Evolutionary conservation across 2,329 filamentous ascomycete species (phyloP), one percentile per base, ranked within the genome.

Genomic region (Fusarium denticulatum): DNA sequence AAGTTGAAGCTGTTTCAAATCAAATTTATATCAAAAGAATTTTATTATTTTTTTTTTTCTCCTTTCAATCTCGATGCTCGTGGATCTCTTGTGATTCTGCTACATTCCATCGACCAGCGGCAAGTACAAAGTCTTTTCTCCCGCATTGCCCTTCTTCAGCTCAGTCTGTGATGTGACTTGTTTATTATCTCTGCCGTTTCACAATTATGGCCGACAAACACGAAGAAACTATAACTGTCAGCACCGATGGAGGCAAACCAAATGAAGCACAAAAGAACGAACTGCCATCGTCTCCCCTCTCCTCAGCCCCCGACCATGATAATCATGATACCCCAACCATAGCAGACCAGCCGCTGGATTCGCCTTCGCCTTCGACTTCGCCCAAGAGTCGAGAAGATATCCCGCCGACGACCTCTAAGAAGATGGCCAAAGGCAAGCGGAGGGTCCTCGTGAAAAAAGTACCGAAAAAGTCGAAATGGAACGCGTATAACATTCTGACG

Each of bases 391-490:
- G 40, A 32, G 65, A 71, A 15, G 61, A 50, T 22, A 49, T 58
- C 16, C 10, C 67, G n/a, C 53, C 43, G 28, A 24, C 39, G 20
- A 46, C 61, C 14, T 34, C 59, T 11, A 64, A 53, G n/a, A 66
- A 58, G 24, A 52, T 52, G 28, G 69, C 52, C 34, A 60, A 64
- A 63, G 85, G 52, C 22, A 73, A 67, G 67, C 77, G 69, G 63
- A 77, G 60, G 58, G 47, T 77, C 1, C 64, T 76, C 7, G 69
- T 76, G 15, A 79, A 70, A 39, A 76, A 74, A 26, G n/a, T 65
- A 7, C 56, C 64, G 12, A 78, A 76, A 60, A 83, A 80, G 64
- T 77, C 79, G 1, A 82, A 80, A 72, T 84, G 83, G 83, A 78
- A 79, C 30, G 70, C 79, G 7, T 80, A 82, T 20, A 81, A 76